Base-by-base conservation (phyloP, 1,284 basidiomycete species). In the Filobasidium uniguttulatum region DNA sequence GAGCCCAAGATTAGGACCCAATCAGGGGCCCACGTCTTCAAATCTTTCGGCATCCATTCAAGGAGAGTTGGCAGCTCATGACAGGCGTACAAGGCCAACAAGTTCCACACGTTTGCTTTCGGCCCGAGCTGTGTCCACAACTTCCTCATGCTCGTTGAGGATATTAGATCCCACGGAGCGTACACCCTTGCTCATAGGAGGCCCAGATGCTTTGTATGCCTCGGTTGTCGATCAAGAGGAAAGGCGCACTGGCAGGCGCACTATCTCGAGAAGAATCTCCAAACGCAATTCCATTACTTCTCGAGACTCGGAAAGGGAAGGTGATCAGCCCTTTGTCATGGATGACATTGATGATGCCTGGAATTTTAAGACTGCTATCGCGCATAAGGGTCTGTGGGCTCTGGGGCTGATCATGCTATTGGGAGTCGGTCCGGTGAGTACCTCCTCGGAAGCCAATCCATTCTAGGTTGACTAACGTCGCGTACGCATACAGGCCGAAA, bases 351-450 rank as follows among this genome's bases (percentile, higher is more conserved):
- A 44, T 26, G 57, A 58, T 17, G 55, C 53, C 3, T 69, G 66
- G 65, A 62, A 60, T 3, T 62, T 59, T 1, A 43, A 52, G 31
- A 53, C 57, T 28, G 49, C 69, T 22, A 26, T 66, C 4, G 56
- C 53, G 43, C 63, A 69, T 53, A 62, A 62, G 22, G 67, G 67
- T 5, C 67, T 70, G 50, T 70, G 68, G 68, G 54, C 54, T 1
- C 67, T 67, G 55, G 68, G 68, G 2, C 19, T 63, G 3, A 55
- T 68, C 8, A 49, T 68, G 20, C 60, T 63, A 3, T 52, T 66
- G 34, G 64, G 63, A 23, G 64, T 69, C 33, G 68, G 68, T 12
- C 68, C 68, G 2, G 64, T 66, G 33, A 56, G 63, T 59, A 19
- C 12, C 19, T 3, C 2, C 20, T 28, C 23, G 15, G 31, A 33